Percentiles rank a stretch among this genome's conserved stretches.
Conservation (phyloP, 2,329 filamentous ascomycete species). For the Rachicladosporium sp. region DNA sequence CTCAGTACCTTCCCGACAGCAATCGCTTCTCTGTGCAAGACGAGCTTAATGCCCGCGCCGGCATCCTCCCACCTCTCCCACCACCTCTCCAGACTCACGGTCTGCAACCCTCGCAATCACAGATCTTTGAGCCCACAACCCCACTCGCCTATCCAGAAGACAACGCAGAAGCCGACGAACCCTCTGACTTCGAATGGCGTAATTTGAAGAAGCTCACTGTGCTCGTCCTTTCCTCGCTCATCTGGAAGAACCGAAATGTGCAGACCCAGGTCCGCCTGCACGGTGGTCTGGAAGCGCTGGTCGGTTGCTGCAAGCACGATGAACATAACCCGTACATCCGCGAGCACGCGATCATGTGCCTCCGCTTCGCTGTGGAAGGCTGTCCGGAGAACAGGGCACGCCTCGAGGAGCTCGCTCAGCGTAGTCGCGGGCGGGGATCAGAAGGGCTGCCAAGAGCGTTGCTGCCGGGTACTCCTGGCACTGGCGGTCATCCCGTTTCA, state of each 20-base stretch:
- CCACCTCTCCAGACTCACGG: conserved; percentile 2
- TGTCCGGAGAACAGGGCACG: conserved; percentile 62
- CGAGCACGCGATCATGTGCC: conserved; percentile 75
- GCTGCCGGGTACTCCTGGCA: too few species aligned
- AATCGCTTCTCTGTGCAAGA: too few species aligned
- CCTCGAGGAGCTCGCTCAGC: conserved; percentile 46
- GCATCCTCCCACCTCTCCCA: conserved; percentile 23
- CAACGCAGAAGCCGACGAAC: conserved; percentile 41
- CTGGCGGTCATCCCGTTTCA: conserved; percentile 4
- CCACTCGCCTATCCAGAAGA: conserved; percentile 30
- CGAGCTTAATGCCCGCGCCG: neutral
- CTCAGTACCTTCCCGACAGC: neutral
- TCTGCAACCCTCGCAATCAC: conserved; percentile 3
- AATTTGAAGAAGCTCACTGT: conserved; percentile 91
- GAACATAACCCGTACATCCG: conserved; percentile 90
- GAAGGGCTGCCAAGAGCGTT: too few species aligned
- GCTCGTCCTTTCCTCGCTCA: conserved; percentile 74
- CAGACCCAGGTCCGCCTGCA: conserved; percentile 79
- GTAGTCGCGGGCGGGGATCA: too few species aligned
- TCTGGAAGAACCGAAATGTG: conserved; percentile 75
- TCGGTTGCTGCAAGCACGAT: conserved; percentile 84
- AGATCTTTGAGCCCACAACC: conserved; percentile 30
- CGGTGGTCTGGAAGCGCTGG: conserved; percentile 73
- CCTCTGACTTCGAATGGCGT: conserved; percentile 56
- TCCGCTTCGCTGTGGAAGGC: conserved; percentile 61